A percentile compares a stretch with the other conserved stretches of the same genome.
These are phyloP conservation scores for Fusarium palustre DNA, from an alignment of 2,329 filamentous ascomycete genomes.

Conservation along the genomic window DNA sequence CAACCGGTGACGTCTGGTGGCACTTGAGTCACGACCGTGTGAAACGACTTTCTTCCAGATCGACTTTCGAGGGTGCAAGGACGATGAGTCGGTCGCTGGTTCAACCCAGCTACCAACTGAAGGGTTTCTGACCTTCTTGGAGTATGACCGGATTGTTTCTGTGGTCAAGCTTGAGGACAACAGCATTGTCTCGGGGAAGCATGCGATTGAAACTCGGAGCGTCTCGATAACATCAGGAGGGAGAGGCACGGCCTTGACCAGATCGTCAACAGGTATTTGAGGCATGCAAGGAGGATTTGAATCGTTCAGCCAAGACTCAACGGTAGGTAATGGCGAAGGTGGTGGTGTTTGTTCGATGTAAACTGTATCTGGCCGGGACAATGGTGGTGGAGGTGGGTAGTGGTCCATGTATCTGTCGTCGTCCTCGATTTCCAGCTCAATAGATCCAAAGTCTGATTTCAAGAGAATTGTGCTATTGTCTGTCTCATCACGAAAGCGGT, in stretches of 20 bases:
- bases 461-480: slow-evolving; percentile 39
- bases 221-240: slow-evolving; percentile 66
- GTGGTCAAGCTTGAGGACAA: slow-evolving; percentile 66
- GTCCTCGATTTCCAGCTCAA: slow-evolving; percentile 39
- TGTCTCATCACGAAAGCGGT: slow-evolving; percentile 32
- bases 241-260: slow-evolving; percentile 59
- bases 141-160: slow-evolving; percentile 68
- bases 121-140: slow-evolving; percentile 63
- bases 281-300: slow-evolving; percentile 48
- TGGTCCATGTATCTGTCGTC: slow-evolving; percentile 33
- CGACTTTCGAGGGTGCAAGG: slow-evolving; percentile 44
- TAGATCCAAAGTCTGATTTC: slow-evolving; percentile 38
- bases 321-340: slow-evolving; percentile 51
- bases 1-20: slow-evolving; percentile 32
- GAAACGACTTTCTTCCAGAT: slow-evolving; percentile 54
- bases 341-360: slow-evolving; percentile 52
- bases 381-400: slow-evolving; percentile 6
- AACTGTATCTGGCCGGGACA: slow-evolving; percentile 39
- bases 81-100: slow-evolving; percentile 29
- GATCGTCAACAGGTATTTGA: slow-evolving; percentile 50
- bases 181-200: slow-evolving; percentile 71
- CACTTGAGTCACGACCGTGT: slow-evolving; percentile 41
- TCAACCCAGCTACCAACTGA: slow-evolving; percentile 41
- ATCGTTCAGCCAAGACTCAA: slow-evolving; percentile 54
- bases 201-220: slow-evolving; percentile 64